Evolutionary conservation across 2,329 filamentous ascomycete genomes (phyloP).

Genomic region (Metarhizium guizhouense): DNA sequence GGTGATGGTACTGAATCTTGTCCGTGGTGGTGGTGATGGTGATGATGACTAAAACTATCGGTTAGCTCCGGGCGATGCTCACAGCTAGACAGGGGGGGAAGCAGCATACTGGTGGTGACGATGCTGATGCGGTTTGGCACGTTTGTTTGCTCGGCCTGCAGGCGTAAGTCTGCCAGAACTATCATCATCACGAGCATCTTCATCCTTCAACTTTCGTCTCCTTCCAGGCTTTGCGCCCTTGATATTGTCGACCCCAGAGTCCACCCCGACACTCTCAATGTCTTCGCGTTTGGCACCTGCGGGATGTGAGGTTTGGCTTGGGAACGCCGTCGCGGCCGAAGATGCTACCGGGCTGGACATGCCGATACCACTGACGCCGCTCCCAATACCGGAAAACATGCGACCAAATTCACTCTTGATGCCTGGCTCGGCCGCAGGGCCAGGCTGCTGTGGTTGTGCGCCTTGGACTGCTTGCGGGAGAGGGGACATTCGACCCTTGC

Average conservation of each 20-base stretch:
- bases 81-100: background rate
- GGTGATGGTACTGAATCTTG: constrained; percentile 37
- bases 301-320: constrained; percentile 11
- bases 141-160: constrained; percentile 52
- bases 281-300: constrained; percentile 45
- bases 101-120: constrained; percentile 59
- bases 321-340: constrained; percentile 32
- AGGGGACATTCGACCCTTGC: constrained; percentile 76
- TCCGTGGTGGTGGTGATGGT: constrained; percentile 37
- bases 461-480: constrained; percentile 91
- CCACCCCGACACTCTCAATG: constrained; percentile 33
- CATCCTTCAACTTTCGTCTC: constrained; percentile 68
- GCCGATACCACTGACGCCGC: constrained; percentile 41
- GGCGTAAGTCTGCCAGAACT: constrained; percentile 54
- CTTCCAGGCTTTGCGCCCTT: constrained; percentile 41
- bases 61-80: background rate
- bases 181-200: constrained; percentile 61
- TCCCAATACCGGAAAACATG: constrained; percentile 88
- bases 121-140: constrained; percentile 56
- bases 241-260: constrained; percentile 30
- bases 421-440: constrained; percentile 71
- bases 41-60: background rate
- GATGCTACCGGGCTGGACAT: constrained; percentile 42
- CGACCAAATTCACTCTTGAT: constrained; percentile 94
- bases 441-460: constrained; percentile 71